Percentiles rank a stretch among this genome's conserved stretches.
These are phyloP conservation scores for Erysiphe pulchra DNA, from an alignment of 2,329 filamentous ascomycete species.

Conservation along the genomic window DNA sequence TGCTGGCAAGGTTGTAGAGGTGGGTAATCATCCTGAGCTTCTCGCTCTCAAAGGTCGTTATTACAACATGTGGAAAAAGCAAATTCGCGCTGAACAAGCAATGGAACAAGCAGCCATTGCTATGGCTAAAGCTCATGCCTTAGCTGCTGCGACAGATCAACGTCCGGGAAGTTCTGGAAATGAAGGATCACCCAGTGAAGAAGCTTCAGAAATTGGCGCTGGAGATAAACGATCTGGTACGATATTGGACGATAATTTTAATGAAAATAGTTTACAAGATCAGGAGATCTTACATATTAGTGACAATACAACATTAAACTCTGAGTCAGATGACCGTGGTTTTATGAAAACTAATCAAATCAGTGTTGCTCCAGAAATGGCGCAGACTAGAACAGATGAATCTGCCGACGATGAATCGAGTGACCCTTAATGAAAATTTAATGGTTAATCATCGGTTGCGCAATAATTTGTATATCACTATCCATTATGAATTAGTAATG, in stretches of 20 bases:
- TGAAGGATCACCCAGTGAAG: slow-evolving; percentile 8
- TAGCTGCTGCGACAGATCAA: slow-evolving; percentile 9
- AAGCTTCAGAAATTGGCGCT: slow-evolving; percentile 10
- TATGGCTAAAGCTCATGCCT: slow-evolving; percentile 11
- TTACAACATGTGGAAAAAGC: slow-evolving; percentile 65
- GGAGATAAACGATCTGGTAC: background rate
- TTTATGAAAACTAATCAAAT: slow-evolving; percentile 3
- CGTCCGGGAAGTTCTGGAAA: slow-evolving; percentile 10
- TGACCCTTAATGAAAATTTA: background rate
- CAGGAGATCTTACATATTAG: background rate
- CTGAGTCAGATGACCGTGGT: background rate
- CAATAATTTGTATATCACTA: background rate
- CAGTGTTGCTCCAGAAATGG: background rate
- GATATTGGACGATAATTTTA: background rate
- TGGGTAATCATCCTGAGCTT: slow-evolving; percentile 55
- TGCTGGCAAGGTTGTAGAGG: slow-evolving; percentile 51
- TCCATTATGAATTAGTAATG: background rate
- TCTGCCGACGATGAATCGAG: background rate
- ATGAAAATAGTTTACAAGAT: background rate
- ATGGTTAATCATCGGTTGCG: background rate
- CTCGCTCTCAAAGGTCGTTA: slow-evolving; percentile 48
- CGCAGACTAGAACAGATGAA: background rate
- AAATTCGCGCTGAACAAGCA: slow-evolving; percentile 53
- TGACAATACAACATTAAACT: background rate
- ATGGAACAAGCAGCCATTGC: slow-evolving; percentile 25